These are phyloP conservation scores for Dipteronia sinensis DNA, from an alignment of 345 rosid species.

Conservation along the genomic window DNA sequence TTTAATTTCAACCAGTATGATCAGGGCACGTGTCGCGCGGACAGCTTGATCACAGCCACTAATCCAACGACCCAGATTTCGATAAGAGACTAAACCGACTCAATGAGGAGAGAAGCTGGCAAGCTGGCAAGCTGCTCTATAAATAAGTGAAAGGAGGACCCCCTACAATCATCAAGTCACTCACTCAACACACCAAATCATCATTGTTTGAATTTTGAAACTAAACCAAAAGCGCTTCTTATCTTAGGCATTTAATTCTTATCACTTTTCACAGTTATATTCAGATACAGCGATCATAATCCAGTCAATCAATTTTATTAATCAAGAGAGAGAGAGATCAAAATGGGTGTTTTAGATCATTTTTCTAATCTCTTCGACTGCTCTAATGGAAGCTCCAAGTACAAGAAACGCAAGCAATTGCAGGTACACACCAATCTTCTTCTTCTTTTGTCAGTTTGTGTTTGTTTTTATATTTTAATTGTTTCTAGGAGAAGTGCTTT, in stretches of 20 bases:
- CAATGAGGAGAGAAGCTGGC: neutral
- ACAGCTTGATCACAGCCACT: neutral
- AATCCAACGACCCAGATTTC: neutral
- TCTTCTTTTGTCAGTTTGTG: neutral
- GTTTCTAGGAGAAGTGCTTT: too few relatives aligned
- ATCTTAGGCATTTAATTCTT: neutral
- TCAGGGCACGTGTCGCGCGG: neutral
- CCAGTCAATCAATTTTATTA: too few relatives aligned
- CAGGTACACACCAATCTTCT: constrained; percentile 49
- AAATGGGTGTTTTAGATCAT: constrained; percentile 92
- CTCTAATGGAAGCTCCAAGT: constrained; percentile 53
- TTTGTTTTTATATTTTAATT: too few relatives aligned
- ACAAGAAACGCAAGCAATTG: constrained; percentile 65
- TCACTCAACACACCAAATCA: neutral
- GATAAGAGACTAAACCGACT: neutral
- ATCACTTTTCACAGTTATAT: neutral
- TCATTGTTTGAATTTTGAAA: neutral
- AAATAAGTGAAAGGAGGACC: neutral
- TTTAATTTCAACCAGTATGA: neutral
- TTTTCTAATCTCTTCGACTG: constrained; percentile 77
- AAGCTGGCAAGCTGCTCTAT: neutral
- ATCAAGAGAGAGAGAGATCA: neutral
- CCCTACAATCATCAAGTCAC: neutral
- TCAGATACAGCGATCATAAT: too few relatives aligned
- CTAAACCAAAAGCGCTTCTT: neutral